Evolutionary conservation across 2,329 filamentous ascomycete species (phyloP), one percentile per base, ranked within the genome.

Genomic region (Epichloe uncinata): DNA sequence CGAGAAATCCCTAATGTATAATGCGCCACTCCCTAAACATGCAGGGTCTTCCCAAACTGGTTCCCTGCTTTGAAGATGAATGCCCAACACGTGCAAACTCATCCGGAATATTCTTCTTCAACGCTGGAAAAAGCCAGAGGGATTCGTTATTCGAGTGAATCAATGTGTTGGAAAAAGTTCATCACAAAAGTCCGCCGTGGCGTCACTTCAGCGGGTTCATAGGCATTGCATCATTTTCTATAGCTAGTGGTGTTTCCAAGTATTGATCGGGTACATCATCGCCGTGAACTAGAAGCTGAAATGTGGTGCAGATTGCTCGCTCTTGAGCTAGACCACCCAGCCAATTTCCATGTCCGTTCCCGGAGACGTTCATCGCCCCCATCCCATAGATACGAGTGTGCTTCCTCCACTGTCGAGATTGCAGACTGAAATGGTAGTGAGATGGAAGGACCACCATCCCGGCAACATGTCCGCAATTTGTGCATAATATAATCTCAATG

Each of bases 231-330:
- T 42, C 22, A 20, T 30, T 30, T 22, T 30, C 13, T 42, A n/a
- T 9, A 33, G 26, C 13, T 8, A 9, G 1, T 30, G 26, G 26
- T 30, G 26, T 15, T 41, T 26, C 30, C 40, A 15, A 43, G 30
- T 46, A 45, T 53, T 45, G 38, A 48, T 42, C 44, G 54, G 55
- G 53, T 56, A 56, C 56, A 54, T 56, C 50, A 45, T 55, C 54
- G 50, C 47, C 45, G 22, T 50, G 42, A 44, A 53, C 44, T 49
- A 46, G 30, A 47, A 53, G 50, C 45, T 56, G 52, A n/a, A n/a
- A 53, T 54, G n/a, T n/a, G 47, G 49, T 56, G 54, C 54, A 56
- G 5, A 47, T 42, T n/a, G 16, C 26, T 50, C 13, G 20, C 37
- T 37, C 18, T 38, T 43, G 18, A 22, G 16, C 30, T 40, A n/a